Evolutionary conservation across 169 alveolate species (phyloP).

Genomic region (Cryptosporidium meleagridis): DNA sequence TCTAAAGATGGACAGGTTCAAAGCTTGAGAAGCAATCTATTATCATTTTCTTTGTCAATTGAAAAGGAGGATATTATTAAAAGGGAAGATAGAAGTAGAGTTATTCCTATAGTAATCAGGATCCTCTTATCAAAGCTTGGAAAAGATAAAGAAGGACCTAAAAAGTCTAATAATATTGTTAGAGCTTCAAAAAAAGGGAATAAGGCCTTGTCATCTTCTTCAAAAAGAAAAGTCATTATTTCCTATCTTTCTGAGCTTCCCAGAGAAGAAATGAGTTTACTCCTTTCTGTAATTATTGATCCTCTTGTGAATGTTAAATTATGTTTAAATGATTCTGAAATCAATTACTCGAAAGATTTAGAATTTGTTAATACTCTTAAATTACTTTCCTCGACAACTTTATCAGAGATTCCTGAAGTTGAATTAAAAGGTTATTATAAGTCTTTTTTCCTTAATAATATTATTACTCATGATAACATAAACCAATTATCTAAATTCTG

Average conservation of each 20-base stretch:
- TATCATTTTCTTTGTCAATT: conserved; percentile 24
- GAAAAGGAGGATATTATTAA: conserved; percentile 21
- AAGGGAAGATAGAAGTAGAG: conserved; percentile 6
- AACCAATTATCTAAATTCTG: background rate
- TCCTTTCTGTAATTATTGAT: conserved; percentile 36
- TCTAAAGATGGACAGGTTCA: background rate
- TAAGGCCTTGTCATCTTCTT: background rate
- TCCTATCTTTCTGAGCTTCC: conserved; percentile 63
- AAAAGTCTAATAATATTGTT: background rate
- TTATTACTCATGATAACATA: background rate
- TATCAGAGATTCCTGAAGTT: background rate
- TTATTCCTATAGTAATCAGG: conserved; percentile 39
- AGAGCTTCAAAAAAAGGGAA: conserved; percentile 34
- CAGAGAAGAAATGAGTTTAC: conserved; percentile 30
- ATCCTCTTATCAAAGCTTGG: conserved; percentile 29
- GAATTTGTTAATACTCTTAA: background rate
- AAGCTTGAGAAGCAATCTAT: conserved; percentile 33
- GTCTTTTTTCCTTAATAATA: background rate
- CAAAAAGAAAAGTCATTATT: conserved; percentile 22
- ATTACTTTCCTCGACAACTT: background rate
- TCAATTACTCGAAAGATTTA: no score
- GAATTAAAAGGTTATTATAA: conserved; percentile 17
- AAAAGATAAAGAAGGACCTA: conserved; percentile 22
- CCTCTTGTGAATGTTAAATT: conserved; percentile 18
- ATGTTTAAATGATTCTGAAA: background rate